Evolutionary conservation across 495 filamentous ascomycete genomes (phyloP), one percentile per base, ranked within the genome.

Genomic region (Penicillium tannophilum): DNA sequence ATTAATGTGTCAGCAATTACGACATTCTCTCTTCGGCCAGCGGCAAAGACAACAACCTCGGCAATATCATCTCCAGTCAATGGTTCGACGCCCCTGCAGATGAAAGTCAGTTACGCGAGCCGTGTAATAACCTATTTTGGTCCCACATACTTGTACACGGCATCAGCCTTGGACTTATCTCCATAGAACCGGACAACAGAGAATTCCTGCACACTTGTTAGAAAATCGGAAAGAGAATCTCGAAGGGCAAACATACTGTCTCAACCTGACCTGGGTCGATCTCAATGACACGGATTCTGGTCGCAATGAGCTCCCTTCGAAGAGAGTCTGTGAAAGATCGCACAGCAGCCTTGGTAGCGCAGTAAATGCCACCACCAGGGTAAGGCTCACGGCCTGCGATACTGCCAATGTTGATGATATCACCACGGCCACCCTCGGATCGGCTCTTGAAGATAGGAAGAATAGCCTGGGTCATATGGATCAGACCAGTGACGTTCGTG

Each of bases 201-300:
- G 75, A 98, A 98, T 74, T 98, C 93, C 85, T 90, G 16, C 24
- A 17, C 9, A 11, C 6, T 53, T 11, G 14, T 36, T 49, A 58
- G 63, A 54, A 62, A 58, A 44, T 41, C 10, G 49, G 4, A 0
- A 4, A 36, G 31, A 43, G 16, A n/a, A 52, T 10, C 14, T 14
- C 1, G 8, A 28, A 42, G 45, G 35, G 20, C 11, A 20, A 16
- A 2, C 61, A 44, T 73, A 90, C 88, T 19, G 94, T 98, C 82
- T 98, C 93, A 48, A 98, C 94, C 76, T 97, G 94, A 42, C 94
- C 94, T 7, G 94, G 94, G 67, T 97, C 94, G 59, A 98, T 80
- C 77, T 94, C 92, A 58, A 97, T 93, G 50, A 98, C 81, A 23
- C 94, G 76, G 50, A 98, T 93, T 45, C 93, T 80, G 6, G 91